Evolutionary conservation across 1,284 basidiomycete genomes (phyloP).

Genomic region (Sphagnurus paluster): DNA sequence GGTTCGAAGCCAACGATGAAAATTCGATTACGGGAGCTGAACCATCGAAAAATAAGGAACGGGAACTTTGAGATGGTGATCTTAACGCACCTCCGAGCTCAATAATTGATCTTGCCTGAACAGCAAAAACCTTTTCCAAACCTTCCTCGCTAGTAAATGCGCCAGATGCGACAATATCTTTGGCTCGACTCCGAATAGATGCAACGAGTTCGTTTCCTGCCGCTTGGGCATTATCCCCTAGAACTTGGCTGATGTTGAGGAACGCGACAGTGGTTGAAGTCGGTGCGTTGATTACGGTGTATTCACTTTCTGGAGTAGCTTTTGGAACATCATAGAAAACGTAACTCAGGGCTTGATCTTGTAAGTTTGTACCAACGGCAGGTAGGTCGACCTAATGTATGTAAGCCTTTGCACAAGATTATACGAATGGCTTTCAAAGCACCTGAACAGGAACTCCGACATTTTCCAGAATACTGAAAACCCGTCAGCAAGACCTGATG

Average conservation of each 20-base stretch:
- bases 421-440: too few relatives aligned
- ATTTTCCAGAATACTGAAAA: too few relatives aligned
- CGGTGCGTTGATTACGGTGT: slow-evolving; percentile 9
- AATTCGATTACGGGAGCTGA: slow-evolving; percentile 16
- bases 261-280: slow-evolving; percentile 4
- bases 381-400: slow-evolving; percentile 19
- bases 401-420: too few relatives aligned
- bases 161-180: slow-evolving; percentile 14
- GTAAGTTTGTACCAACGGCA: slow-evolving; percentile 18
- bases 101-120: slow-evolving; percentile 13
- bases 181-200: slow-evolving; percentile 7
- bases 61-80: neutral
- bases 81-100: slow-evolving; percentile 3
- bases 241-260: slow-evolving; percentile 11
- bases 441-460: slow-evolving; percentile 12
- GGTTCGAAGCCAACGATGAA: slow-evolving; percentile 1
- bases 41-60: neutral
- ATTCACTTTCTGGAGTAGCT: neutral
- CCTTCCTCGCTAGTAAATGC: slow-evolving; percentile 13
- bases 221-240: slow-evolving; percentile 5
- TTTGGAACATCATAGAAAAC: neutral
- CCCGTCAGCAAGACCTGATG: neutral
- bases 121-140: slow-evolving; percentile 10
- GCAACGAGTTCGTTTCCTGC: neutral
- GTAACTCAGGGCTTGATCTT: slow-evolving; percentile 14